Conservation (phyloP, 1,284 basidiomycete species). For the Tylopilus orsonianus region DNA sequence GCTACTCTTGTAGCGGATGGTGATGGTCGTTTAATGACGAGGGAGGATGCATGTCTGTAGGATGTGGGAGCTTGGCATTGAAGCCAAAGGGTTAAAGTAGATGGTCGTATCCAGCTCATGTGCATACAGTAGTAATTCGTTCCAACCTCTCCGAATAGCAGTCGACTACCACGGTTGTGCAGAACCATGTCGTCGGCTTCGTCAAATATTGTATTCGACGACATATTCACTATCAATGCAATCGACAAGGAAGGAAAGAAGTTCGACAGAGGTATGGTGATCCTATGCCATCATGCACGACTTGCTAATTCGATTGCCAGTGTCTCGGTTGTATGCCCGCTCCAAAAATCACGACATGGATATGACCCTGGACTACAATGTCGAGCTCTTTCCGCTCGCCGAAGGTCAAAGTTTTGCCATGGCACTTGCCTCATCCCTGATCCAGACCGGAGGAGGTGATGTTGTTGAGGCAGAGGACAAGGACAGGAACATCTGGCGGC, state of each 20-base stretch:
- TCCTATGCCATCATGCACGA: not conserved
- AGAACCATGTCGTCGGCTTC: slow-evolving; percentile 57
- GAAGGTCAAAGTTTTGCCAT: slow-evolving; percentile 78
- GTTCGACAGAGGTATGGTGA: slow-evolving; percentile 85
- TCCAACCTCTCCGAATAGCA: not conserved
- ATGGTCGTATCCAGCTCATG: slow-evolving; percentile 3
- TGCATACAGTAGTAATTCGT: too few relatives aligned
- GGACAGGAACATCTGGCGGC: slow-evolving; percentile 81
- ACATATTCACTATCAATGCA: slow-evolving; percentile 81
- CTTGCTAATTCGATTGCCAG: slow-evolving; percentile 33
- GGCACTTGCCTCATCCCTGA: slow-evolving; percentile 82
- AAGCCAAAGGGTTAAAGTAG: not conserved
- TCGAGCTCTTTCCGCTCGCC: slow-evolving; percentile 79
- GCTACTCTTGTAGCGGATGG: slow-evolving; percentile 44
- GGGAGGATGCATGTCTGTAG: slow-evolving; percentile 24
- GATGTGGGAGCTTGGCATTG: not conserved
- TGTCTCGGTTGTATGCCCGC: slow-evolving; percentile 82
- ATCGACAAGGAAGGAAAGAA: slow-evolving; percentile 96
- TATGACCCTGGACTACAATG: slow-evolving; percentile 88
- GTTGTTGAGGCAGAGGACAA: slow-evolving; percentile 61
- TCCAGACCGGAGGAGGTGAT: slow-evolving; percentile 55
- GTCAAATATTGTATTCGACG: slow-evolving; percentile 84
- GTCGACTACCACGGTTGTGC: not conserved
- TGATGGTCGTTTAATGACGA: slow-evolving; percentile 40
- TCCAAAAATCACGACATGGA: slow-evolving; percentile 90